A percentile compares a stretch with the other conserved stretches of the same genome.
Conservation (phyloP, 208 protist species). For the Porcisia deanei region DNA sequence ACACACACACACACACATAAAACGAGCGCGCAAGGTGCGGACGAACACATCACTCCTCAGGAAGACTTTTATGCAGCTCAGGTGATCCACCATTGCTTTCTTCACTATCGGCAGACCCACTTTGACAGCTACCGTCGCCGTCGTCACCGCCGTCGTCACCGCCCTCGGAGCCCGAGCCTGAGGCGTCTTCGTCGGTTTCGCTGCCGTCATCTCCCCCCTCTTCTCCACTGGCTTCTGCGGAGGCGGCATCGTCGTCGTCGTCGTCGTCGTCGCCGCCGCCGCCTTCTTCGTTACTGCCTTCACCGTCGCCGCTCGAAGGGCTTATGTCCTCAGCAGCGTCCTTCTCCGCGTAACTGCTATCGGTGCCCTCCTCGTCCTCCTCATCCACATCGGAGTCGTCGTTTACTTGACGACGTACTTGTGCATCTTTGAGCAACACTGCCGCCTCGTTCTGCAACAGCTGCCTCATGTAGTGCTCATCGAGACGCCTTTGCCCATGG, state of each 20-base stretch:
- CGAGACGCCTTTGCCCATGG: conserved; percentile 36
- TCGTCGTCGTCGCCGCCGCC: conserved; percentile 1
- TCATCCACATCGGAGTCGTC: conserved; percentile 27
- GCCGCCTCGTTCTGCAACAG: conserved; percentile 43
- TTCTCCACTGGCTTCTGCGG: background rate
- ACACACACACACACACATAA: background rate
- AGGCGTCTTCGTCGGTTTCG: background rate
- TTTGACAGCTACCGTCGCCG: background rate
- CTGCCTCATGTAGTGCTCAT: conserved; percentile 52
- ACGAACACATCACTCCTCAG: conserved; percentile 1
- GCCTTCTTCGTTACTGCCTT: conserved; percentile 15
- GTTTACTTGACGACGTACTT: conserved; percentile 5
- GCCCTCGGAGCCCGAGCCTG: conserved; percentile 4
- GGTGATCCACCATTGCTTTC: conserved; percentile 8
- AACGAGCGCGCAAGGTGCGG: background rate
- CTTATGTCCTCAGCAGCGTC: background rate
- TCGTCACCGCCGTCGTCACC: conserved; percentile 9
- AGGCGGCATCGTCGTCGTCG: background rate
- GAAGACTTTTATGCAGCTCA: conserved; percentile 1
- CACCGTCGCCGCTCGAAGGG: background rate
- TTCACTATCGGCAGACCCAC: background rate
- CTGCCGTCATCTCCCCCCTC: background rate
- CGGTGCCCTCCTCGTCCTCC: conserved; percentile 11
- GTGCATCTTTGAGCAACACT: conserved; percentile 18
- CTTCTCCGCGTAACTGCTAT: background rate